Conservation (phyloP, 805 yeast genomes). For the Saturnispora halmiae region DNA sequence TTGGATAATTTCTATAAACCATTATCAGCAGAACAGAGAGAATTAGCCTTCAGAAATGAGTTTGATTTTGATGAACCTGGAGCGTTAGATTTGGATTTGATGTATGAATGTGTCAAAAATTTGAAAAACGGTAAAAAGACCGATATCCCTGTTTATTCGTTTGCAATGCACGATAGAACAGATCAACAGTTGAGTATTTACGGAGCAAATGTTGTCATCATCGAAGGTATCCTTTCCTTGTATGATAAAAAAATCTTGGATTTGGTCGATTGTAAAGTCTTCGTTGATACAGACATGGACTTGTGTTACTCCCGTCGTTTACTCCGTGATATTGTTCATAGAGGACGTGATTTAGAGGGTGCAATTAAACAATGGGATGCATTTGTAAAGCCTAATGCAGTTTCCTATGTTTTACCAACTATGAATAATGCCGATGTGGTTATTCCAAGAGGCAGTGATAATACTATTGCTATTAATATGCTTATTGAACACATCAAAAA, state of each 20-base stretch:
- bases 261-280: conserved; percentile 78
- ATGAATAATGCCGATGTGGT: conserved; percentile 75
- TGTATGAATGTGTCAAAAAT: conserved; percentile 51
- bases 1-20: conserved; percentile 89
- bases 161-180: conserved; percentile 52
- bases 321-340: conserved; percentile 72
- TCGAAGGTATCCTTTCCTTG: conserved; percentile 86
- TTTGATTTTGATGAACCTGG: conserved; percentile 83
- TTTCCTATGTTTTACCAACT: conserved; percentile 62
- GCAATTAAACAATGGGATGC: conserved; percentile 82
- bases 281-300: conserved; percentile 90
- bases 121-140: conserved; percentile 65
- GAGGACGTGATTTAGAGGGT: conserved; percentile 80
- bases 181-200: conserved; percentile 65
- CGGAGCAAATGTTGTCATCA: conserved; percentile 87
- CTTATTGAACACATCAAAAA: conserved; percentile 71
- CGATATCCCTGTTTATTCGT: conserved; percentile 63
- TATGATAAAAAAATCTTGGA: conserved; percentile 59
- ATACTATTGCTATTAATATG: conserved; percentile 67
- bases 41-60: conserved; percentile 55
- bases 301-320: conserved; percentile 84
- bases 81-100: conserved; percentile 71
- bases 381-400: conserved; percentile 90
- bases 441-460: conserved; percentile 87
- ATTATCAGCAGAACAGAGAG: conserved; percentile 49